Evolutionary conservation across 2,329 filamentous ascomycete genomes (phyloP).

Genomic region (Didymella exigua): DNA sequence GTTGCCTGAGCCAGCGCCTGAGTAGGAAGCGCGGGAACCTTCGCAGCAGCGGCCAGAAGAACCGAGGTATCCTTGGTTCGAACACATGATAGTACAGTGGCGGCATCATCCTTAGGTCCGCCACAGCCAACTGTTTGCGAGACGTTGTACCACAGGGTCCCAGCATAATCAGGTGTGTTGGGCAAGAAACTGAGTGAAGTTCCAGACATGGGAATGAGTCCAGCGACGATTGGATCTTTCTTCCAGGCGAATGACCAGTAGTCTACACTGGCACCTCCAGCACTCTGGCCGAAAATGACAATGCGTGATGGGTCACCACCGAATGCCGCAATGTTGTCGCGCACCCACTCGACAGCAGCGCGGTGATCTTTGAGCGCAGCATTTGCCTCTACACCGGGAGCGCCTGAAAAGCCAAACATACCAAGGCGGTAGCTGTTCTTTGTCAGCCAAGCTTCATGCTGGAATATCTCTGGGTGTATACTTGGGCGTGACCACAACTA

Average conservation of each 20-base stretch:
- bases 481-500: conserved; percentile 41
- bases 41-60: conserved; percentile 34
- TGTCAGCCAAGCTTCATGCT: not conserved
- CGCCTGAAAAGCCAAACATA: conserved; percentile 49
- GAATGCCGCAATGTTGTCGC: conserved; percentile 49
- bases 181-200: conserved; percentile 46
- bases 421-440: conserved; percentile 43
- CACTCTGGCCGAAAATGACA: conserved; percentile 48
- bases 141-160: conserved; percentile 45
- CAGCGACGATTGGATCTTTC: conserved; percentile 57
- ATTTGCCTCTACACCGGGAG: conserved; percentile 44
- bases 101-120: conserved; percentile 25
- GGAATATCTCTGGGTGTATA: not conserved
- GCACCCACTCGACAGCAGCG: conserved; percentile 47
- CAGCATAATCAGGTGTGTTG: conserved; percentile 34
- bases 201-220: conserved; percentile 57
- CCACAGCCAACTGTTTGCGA: conserved; percentile 48
- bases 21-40: conserved; percentile 34
- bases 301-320: conserved; percentile 50
- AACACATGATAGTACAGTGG: conserved; percentile 46
- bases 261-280: conserved; percentile 52
- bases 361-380: conserved; percentile 42
- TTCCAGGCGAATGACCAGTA: conserved; percentile 57
- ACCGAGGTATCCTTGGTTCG: conserved; percentile 31
- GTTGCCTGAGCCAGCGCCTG: conserved; percentile 31